Evolutionary conservation across 2,329 filamentous ascomycete genomes (phyloP), one percentile per base, ranked within the genome.

Genomic region (Penicillium sclerotigenum): DNA sequence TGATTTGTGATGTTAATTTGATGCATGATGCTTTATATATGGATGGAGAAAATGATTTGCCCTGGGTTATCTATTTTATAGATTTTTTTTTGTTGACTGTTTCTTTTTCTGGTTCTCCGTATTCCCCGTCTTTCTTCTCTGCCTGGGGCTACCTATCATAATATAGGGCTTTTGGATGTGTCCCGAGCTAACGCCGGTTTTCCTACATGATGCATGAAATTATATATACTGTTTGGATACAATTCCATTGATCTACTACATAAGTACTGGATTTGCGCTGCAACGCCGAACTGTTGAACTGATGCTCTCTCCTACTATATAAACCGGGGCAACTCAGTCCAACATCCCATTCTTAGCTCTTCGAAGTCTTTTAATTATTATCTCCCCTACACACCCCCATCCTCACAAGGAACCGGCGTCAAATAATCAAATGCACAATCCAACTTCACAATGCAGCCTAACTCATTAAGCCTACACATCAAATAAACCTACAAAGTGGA

Each of bases 141-240:
- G 11, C 7, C 18, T 28, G 41, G 41, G 26, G n/a, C 10, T 31
- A 43, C 36, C 37, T 2, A 13, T 34, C 5, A 37, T 46, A 47
- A 24, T n/a, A 43, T 42, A 40, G 31, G 51, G 24, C 45, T 28
- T 52, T 42, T 37, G 36, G 36, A 45, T 46, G 52, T 52, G 62
- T 54, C 48, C 45, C n/a, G 42, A 48, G 47, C 52, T 63, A 57
- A 62, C 52, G 52, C 51, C 36, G 47, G 50, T 64, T 52, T 57
- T 62, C 41, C 43, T 59, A 51, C 18, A 31, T 37, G 46, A 24
- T 20, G 46, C n/a, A 45, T 33, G 38, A 45, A 36, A 36, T 20
- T 33, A 36, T 36, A 52, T 10, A 22, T 46, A 46, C 26, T 16
- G 6, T 38, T 26, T 36, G 20, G 9, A 13, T 22, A 22, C 4